These are phyloP conservation scores for Dioscorea alata DNA, from an alignment of 106 monocot genomes.

Conservation along the genomic window DNA sequence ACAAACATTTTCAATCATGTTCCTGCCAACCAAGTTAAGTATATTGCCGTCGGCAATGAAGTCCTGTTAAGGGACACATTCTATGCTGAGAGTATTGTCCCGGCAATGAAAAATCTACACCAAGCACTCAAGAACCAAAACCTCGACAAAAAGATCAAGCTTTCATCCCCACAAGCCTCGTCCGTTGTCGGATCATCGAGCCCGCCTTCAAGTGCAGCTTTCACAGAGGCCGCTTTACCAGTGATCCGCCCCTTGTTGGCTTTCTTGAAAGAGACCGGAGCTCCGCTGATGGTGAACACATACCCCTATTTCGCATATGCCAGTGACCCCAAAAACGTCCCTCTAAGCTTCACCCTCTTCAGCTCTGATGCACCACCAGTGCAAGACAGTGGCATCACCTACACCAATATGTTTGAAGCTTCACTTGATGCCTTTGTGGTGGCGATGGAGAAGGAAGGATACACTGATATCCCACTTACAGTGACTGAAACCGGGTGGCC, in stretches of 20 bases:
- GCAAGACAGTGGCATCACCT: conserved; percentile 14
- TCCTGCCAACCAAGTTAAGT: conserved; percentile 17
- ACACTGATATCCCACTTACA: conserved; percentile 12
- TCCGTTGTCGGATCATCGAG: conserved; percentile 20
- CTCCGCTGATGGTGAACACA: conserved; percentile 45
- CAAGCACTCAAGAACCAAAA: conserved; percentile 17
- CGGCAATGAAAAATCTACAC: conserved; percentile 30
- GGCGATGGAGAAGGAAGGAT: conserved; percentile 39
- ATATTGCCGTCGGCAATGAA: conserved; percentile 47
- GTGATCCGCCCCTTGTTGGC: conserved; percentile 18
- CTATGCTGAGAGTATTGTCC: conserved; percentile 32
- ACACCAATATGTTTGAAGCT: conserved; percentile 36
- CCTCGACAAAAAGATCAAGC: conserved; percentile 24
- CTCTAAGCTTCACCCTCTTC: conserved; percentile 21
- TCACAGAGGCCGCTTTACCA: conserved; percentile 13
- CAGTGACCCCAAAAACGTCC: conserved; percentile 24
- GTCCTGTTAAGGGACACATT: conserved; percentile 35
- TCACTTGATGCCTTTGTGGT: conserved; percentile 27
- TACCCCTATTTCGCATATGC: conserved; percentile 38
- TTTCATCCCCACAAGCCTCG: conserved; percentile 35
- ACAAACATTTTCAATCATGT: conserved; percentile 20
- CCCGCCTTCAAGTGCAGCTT: conserved; percentile 29
- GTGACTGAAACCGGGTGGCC: conserved; percentile 53
- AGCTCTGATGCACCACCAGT: conserved; percentile 3
- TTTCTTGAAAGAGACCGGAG: conserved; percentile 27